phyloP scores from a whole-genome alignment of 495 filamentous ascomycete genomes.

The Podospora didyma region DNA sequence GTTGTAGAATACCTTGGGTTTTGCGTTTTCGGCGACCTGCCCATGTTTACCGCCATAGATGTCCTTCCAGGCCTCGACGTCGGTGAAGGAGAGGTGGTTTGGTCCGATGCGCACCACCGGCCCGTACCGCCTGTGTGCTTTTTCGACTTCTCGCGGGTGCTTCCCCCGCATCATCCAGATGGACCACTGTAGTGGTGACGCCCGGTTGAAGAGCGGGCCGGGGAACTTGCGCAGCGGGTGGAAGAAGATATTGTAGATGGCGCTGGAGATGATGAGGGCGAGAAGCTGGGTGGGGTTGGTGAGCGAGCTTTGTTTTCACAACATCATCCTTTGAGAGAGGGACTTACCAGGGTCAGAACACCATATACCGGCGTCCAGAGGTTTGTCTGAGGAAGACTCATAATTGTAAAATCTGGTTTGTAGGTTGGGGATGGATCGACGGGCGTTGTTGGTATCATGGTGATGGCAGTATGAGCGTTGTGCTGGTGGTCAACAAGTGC shows the following conservation, averaged over 20 bases:
- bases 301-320: background rate
- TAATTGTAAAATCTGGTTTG: background rate
- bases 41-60: conserved; percentile 43
- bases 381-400: background rate
- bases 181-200: conserved; percentile 36
- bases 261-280: background rate
- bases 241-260: conserved; percentile 49
- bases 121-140: conserved; percentile 49
- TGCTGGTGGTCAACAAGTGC: no score
- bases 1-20: conserved; percentile 28
- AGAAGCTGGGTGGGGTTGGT: background rate
- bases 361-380: background rate
- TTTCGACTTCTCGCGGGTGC: background rate
- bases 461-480: no score
- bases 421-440: no score
- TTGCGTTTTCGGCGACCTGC: conserved; percentile 24
- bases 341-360: background rate
- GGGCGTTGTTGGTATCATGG: no score
- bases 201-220: conserved; percentile 42
- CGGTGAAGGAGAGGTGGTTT: conserved; percentile 52
- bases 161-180: conserved; percentile 9
- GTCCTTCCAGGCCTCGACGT: conserved; percentile 51
- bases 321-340: background rate
- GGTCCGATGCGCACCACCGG: conserved; percentile 54
- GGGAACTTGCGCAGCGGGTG: conserved; percentile 52